These are phyloP conservation scores for Urtica urens DNA, from an alignment of 306 rosid species.

Conservation along the genomic window DNA sequence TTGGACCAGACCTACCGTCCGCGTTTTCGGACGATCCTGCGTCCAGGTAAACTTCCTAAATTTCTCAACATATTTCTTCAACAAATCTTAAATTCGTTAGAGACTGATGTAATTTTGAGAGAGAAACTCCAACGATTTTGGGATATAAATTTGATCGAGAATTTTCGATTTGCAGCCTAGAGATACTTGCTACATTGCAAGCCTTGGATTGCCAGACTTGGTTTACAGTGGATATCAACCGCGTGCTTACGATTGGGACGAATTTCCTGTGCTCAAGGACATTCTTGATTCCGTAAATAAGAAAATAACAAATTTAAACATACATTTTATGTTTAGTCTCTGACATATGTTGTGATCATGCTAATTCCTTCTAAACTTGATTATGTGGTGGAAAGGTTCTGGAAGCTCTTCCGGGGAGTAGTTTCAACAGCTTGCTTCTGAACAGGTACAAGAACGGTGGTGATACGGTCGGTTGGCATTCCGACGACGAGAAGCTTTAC, in stretches of 20 bases:
- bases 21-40: slow-evolving; percentile 58
- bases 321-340: too few species aligned
- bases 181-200: slow-evolving; percentile 83
- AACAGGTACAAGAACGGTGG: slow-evolving; percentile 80
- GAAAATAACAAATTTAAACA: too few species aligned
- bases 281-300: slow-evolving; percentile 63
- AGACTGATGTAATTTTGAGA: too few species aligned
- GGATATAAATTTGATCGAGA: neutral
- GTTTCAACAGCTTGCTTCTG: slow-evolving; percentile 76
- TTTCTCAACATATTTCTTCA: too few species aligned
- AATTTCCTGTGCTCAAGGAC: slow-evolving; percentile 58
- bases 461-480: slow-evolving; percentile 89
- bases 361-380: too few species aligned
- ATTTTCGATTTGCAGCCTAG: slow-evolving; percentile 55
- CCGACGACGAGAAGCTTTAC: slow-evolving; percentile 89
- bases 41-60: slow-evolving; percentile 43
- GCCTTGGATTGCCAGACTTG: slow-evolving; percentile 59
- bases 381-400: slow-evolving; percentile 46
- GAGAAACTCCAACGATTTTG: too few species aligned
- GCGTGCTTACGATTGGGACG: slow-evolving; percentile 75
- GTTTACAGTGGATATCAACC: slow-evolving; percentile 83
- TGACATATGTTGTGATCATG: too few species aligned
- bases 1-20: slow-evolving; percentile 85
- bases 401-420: slow-evolving; percentile 80
- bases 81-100: too few species aligned